Evolutionary conservation across 1,284 basidiomycete genomes (phyloP).

Genomic region (Naganishia sp.): DNA sequence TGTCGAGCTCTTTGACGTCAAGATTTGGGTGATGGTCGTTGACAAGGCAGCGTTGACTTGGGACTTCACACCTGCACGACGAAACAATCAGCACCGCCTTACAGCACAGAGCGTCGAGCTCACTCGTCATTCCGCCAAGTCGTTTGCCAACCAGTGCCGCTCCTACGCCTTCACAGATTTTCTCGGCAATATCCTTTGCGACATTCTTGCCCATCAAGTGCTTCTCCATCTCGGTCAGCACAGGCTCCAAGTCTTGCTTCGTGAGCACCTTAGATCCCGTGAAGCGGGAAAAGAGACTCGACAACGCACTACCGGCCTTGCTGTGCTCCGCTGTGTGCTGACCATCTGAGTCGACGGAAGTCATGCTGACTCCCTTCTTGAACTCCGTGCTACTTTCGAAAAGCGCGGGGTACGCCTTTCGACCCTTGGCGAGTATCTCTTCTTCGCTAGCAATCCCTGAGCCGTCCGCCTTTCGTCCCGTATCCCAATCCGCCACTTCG

Average conservation of each 20-base stretch:
- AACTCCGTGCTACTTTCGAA: slow-evolving; percentile 29
- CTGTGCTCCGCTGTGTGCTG: slow-evolving; percentile 57
- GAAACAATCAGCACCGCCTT: slow-evolving; percentile 3
- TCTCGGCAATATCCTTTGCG: slow-evolving; percentile 89
- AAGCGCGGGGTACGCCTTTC: slow-evolving; percentile 24
- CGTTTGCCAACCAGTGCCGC: slow-evolving; percentile 86
- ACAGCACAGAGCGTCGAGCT: slow-evolving; percentile 40
- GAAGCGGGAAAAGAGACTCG: slow-evolving; percentile 75
- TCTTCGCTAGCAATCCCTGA: slow-evolving; percentile 45
- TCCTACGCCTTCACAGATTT: slow-evolving; percentile 90
- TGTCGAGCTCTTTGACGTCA: slow-evolving; percentile 95
- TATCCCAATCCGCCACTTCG: slow-evolving; percentile 94
- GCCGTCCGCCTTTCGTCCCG: slow-evolving; percentile 50
- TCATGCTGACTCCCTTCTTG: neutral
- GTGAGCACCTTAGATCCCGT: slow-evolving; percentile 79
- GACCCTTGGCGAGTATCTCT: slow-evolving; percentile 44
- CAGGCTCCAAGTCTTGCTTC: slow-evolving; percentile 79
- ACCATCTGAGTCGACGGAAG: slow-evolving; percentile 38
- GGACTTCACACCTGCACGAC: slow-evolving; percentile 67
- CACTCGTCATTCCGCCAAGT: slow-evolving; percentile 81
- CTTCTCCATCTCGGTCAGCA: slow-evolving; percentile 90
- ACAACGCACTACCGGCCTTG: slow-evolving; percentile 36
- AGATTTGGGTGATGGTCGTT: slow-evolving; percentile 83
- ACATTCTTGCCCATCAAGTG: slow-evolving; percentile 99
- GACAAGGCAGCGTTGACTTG: slow-evolving; percentile 83